Evolutionary conservation across 345 rosid species (phyloP).

Genomic region (Salix koriyanagi): DNA sequence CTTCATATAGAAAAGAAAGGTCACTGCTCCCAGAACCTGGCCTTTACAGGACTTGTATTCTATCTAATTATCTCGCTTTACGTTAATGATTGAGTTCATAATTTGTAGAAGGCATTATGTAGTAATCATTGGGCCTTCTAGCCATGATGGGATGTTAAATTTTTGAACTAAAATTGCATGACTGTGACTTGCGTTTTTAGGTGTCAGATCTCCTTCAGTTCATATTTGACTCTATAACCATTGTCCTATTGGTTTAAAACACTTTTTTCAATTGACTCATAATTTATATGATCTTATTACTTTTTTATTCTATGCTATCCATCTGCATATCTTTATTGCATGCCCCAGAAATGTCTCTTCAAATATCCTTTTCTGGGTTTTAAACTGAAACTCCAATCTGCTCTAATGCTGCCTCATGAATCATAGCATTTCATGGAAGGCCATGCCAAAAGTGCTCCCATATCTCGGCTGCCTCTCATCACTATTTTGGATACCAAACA

Average conservation of each 20-base stretch:
- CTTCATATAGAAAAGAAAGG: neutral
- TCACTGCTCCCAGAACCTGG: neutral
- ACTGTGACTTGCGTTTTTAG: neutral
- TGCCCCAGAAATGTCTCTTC: neutral
- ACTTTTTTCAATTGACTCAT: neutral
- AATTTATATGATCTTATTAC: neutral
- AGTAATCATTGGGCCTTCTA: too few relatives aligned
- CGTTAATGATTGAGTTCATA: neutral
- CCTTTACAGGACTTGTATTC: neutral
- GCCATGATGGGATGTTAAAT: neutral
- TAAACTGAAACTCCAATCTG: neutral
- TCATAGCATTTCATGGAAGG: constrained; percentile 97
- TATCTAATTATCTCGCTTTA: neutral
- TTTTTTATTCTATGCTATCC: neutral
- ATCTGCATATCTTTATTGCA: neutral
- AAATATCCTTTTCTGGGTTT: neutral
- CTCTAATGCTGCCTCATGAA: constrained; percentile 5
- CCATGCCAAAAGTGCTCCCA: constrained; percentile 89
- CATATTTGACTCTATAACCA: neutral
- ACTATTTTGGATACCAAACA: constrained; percentile 63
- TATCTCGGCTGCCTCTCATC: constrained; percentile 83
- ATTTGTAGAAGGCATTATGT: neutral
- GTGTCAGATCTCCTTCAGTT: neutral
- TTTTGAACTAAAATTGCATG: neutral
- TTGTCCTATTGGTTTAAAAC: too few relatives aligned